Evolutionary conservation across 768 basidiomycete species (phyloP).

Genomic region (Multifurca ochricompacta): DNA sequence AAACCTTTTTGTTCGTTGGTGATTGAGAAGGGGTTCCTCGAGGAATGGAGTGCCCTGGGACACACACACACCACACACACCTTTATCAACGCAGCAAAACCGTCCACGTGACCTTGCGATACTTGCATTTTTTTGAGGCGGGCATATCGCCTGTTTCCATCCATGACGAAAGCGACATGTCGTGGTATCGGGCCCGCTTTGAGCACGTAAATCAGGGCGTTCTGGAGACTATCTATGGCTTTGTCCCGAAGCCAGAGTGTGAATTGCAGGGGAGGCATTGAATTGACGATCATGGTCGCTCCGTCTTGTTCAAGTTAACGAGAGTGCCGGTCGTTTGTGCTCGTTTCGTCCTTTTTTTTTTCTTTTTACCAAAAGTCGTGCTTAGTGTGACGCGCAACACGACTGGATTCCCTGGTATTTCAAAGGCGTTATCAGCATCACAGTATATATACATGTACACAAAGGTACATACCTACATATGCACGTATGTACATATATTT

Average conservation of each 20-base stretch:
- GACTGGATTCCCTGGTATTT: too few relatives aligned
- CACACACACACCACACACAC: too few relatives aligned
- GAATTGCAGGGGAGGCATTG: slow-evolving; percentile 22
- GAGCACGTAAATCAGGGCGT: slow-evolving; percentile 57
- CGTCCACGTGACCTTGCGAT: slow-evolving; percentile 77
- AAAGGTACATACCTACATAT: too few relatives aligned
- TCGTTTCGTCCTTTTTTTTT: too few relatives aligned
- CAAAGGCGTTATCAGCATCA: too few relatives aligned
- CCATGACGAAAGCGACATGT: slow-evolving; percentile 96
- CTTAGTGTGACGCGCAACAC: not conserved
- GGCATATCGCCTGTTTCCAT: slow-evolving; percentile 91
- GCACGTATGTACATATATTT: too few relatives aligned
- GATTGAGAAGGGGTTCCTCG: not conserved
- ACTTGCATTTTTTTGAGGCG: slow-evolving; percentile 56
- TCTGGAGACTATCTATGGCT: slow-evolving; percentile 27
- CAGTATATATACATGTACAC: too few relatives aligned
- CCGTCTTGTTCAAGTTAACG: too few relatives aligned
- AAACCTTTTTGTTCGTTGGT: slow-evolving; percentile 42
- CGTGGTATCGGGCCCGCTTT: slow-evolving; percentile 76
- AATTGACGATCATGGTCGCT: not conserved
- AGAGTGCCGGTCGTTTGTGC: too few relatives aligned
- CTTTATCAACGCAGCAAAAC: slow-evolving; percentile 69
- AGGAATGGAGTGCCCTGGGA: not conserved
- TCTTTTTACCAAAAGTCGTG: not conserved
- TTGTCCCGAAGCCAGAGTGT: slow-evolving; percentile 21